Percentiles rank a stretch among this genome's conserved stretches.
These are phyloP conservation scores for Mortierella sp. DNA, from an alignment of 371 early-diverging fungal species.

Conservation along the genomic window DNA sequence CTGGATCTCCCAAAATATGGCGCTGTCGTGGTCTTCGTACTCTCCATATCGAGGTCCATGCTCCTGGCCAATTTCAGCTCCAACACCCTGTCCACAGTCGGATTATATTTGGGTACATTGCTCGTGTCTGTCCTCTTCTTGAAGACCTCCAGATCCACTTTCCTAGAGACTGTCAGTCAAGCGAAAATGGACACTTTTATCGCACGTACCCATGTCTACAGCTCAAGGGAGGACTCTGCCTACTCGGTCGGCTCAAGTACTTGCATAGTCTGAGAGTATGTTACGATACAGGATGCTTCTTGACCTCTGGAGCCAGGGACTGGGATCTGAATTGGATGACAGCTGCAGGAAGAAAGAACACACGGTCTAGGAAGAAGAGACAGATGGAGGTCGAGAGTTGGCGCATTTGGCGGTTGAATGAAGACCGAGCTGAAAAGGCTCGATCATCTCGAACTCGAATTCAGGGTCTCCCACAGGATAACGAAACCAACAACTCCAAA, in stretches of 20 bases:
- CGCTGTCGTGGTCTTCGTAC: background rate
- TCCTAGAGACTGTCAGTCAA: background rate
- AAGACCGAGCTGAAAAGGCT: too few relatives aligned
- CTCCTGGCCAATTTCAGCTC: background rate
- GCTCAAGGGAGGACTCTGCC: background rate
- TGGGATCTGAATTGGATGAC: background rate
- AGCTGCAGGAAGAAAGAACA: too few relatives aligned
- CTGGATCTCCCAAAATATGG: background rate
- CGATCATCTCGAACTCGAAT: background rate
- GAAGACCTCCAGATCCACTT: background rate
- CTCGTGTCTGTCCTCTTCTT: background rate
- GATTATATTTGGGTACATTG: background rate
- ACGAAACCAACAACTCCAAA: too few relatives aligned
- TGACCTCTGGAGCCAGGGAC: background rate
- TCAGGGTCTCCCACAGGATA: background rate
- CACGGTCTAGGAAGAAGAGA: too few relatives aligned
- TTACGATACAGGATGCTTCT: background rate
- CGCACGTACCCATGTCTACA: background rate
- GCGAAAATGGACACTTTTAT: background rate
- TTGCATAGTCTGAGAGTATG: background rate
- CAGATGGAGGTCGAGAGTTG: too few relatives aligned
- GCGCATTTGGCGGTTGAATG: too few relatives aligned
- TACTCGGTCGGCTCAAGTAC: background rate
- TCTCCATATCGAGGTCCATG: background rate
- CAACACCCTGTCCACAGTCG: background rate